Percentiles rank a stretch among this genome's conserved stretches.
These are phyloP conservation scores for Fusarium siculi DNA, from an alignment of 2,329 filamentous ascomycete genomes.

Conservation along the genomic window DNA sequence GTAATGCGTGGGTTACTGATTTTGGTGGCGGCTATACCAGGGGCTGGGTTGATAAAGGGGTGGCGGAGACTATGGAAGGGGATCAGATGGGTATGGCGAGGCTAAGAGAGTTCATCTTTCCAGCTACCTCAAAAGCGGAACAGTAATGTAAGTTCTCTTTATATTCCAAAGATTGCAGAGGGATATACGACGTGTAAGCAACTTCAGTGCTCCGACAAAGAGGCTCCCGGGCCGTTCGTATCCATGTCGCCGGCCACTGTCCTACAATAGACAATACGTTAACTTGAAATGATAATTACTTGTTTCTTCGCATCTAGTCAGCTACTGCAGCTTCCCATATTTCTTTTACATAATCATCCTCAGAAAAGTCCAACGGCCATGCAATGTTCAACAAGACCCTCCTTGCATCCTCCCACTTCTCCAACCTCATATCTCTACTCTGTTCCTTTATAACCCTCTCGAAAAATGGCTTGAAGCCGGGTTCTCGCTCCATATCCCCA, in stretches of 20 bases:
- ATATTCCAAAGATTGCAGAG: too few species aligned
- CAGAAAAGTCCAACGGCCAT: not conserved
- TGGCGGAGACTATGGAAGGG: not conserved
- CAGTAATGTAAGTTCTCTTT: too few species aligned
- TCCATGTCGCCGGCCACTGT: too few species aligned
- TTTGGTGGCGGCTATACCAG: not conserved
- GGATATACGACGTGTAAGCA: too few species aligned
- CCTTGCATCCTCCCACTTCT: slow-evolving; percentile 4
- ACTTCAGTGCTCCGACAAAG: too few species aligned
- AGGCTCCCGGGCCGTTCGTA: too few species aligned
- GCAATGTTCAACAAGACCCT: not conserved
- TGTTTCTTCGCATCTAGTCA: too few species aligned
- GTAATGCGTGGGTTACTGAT: not conserved
- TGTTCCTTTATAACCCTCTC: not conserved
- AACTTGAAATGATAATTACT: too few species aligned
- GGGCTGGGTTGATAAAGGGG: not conserved
- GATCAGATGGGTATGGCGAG: not conserved
- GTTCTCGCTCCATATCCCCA: not conserved
- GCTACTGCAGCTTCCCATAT: not conserved
- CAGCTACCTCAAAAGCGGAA: not conserved
- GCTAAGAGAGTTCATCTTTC: not conserved
- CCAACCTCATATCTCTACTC: not conserved
- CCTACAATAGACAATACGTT: too few species aligned
- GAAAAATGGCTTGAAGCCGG: not conserved
- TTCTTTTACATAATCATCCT: not conserved